Conservation (phyloP, 352 stramenopile species). For the Chrysophaeum taylorii region DNA sequence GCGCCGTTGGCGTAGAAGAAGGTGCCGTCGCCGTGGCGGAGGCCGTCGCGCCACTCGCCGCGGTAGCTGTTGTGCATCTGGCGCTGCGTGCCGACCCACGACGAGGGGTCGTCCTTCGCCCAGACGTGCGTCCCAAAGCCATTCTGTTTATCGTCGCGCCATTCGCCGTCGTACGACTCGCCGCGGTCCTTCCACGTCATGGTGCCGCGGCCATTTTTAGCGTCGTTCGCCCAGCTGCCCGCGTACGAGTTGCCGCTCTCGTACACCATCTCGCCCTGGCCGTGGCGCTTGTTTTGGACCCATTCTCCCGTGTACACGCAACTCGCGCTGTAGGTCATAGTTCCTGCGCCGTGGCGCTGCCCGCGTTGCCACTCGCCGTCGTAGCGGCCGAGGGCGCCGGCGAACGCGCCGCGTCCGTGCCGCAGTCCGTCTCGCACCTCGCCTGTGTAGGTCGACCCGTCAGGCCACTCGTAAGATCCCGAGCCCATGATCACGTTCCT, state of each 20-base stretch:
- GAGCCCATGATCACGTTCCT: too few species aligned
- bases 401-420: too few species aligned
- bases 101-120: too few species aligned
- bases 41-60: background rate
- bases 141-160: background rate
- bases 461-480: too few species aligned
- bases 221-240: background rate
- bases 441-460: too few species aligned
- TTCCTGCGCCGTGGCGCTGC: too few species aligned
- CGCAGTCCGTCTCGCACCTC: too few species aligned
- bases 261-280: slow-evolving; percentile 62
- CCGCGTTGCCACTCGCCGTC: slow-evolving; percentile 67
- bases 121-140: background rate
- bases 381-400: too few species aligned
- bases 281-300: too few species aligned
- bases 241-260: slow-evolving; percentile 50
- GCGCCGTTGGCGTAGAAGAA: slow-evolving; percentile 61
- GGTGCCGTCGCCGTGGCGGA: slow-evolving; percentile 17
- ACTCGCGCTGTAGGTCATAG: too few species aligned
- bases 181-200: background rate
- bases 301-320: too few species aligned
- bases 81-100: too few species aligned
- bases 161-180: slow-evolving; percentile 11
- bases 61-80: background rate
- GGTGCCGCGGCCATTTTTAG: background rate